These are phyloP conservation scores for Claviceps maximensis DNA, from an alignment of 2,329 filamentous ascomycete genomes.

Conservation along the genomic window DNA sequence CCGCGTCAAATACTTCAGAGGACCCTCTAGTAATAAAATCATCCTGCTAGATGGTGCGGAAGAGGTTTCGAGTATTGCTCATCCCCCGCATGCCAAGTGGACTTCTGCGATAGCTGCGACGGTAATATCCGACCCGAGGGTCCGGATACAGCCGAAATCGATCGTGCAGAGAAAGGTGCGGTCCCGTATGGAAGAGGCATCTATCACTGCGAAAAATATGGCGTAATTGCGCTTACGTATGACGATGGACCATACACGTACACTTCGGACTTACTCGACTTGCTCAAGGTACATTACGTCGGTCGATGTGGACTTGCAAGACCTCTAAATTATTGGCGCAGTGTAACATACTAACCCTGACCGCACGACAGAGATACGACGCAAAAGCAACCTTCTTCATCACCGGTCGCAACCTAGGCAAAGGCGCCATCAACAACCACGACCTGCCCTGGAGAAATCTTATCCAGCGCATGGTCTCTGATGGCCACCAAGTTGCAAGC, in stretches of 20 bases:
- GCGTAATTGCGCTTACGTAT: slow-evolving; percentile 29
- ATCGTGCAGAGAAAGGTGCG: slow-evolving; percentile 38
- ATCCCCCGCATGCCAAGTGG: slow-evolving; percentile 47
- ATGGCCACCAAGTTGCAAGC: slow-evolving; percentile 47
- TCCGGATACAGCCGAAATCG: slow-evolving; percentile 37
- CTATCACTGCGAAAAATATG: slow-evolving; percentile 20
- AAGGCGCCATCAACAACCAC: slow-evolving; percentile 29
- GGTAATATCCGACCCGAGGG: slow-evolving; percentile 40
- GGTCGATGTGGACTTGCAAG: not conserved
- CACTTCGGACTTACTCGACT: slow-evolving; percentile 27
- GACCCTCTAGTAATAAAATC: not conserved
- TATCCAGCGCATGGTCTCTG: slow-evolving; percentile 31
- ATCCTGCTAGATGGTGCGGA: slow-evolving; percentile 38
- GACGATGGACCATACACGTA: slow-evolving; percentile 33
- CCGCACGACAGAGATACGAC: slow-evolving; percentile 19
- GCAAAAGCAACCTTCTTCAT: slow-evolving; percentile 27
- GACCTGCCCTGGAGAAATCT: slow-evolving; percentile 20
- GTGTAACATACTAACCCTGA: not conserved
- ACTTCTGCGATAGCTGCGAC: slow-evolving; percentile 48
- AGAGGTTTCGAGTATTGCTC: slow-evolving; percentile 41
- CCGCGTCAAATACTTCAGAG: slow-evolving; percentile 1
- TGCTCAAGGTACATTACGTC: slow-evolving; percentile 14
- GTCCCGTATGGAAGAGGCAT: slow-evolving; percentile 45
- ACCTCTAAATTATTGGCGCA: not conserved
- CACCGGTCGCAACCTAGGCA: slow-evolving; percentile 23